These are phyloP conservation scores for Posidonia australis DNA, from an alignment of 106 monocot species.

Conservation along the genomic window DNA sequence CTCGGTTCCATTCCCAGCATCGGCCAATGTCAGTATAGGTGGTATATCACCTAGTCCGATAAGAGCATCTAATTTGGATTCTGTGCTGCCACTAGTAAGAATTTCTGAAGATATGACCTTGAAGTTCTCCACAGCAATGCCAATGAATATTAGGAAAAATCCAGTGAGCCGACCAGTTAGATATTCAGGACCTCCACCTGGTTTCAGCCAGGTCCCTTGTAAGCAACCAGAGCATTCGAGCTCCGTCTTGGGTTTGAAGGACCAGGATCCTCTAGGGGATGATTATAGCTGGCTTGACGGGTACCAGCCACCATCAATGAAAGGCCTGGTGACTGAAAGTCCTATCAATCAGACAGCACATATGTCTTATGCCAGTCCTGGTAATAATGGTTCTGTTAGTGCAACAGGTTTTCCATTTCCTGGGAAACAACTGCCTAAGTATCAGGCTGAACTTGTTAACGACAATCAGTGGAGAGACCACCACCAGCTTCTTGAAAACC, in stretches of 20 bases:
- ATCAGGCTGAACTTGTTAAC: constrained; percentile 17
- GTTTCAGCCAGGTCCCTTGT: constrained; percentile 41
- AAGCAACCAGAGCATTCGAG: constrained; percentile 25
- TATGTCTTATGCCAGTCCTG: constrained; percentile 3
- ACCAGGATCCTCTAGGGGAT: constrained; percentile 32
- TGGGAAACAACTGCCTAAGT: constrained; percentile 43
- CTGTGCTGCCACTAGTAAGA: constrained; percentile 17
- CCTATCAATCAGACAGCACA: constrained; percentile 13
- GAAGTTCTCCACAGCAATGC: constrained; percentile 21
- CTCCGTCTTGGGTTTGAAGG: constrained; percentile 6
- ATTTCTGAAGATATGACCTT: constrained; percentile 14
- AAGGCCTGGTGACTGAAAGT: constrained; percentile 11
- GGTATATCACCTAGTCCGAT: constrained; percentile 10
- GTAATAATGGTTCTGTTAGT: constrained; percentile 14
- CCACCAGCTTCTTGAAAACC: constrained; percentile 52
- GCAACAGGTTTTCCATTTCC: constrained; percentile 56
- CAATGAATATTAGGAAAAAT: constrained; percentile 35
- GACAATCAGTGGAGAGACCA: constrained; percentile 43
- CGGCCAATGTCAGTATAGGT: constrained; percentile 1
- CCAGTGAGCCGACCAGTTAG: constrained; percentile 73
- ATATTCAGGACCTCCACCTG: constrained; percentile 84
- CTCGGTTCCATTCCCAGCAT: constrained; percentile 8
- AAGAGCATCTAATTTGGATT: constrained; percentile 49
- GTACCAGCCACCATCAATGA: constrained; percentile 34
- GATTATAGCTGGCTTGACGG: constrained; percentile 91